Percentiles rank a stretch among this genome's conserved stretches.
These are phyloP conservation scores for Mycena chlorophos DNA, from an alignment of 768 basidiomycete species.

Conservation along the genomic window DNA sequence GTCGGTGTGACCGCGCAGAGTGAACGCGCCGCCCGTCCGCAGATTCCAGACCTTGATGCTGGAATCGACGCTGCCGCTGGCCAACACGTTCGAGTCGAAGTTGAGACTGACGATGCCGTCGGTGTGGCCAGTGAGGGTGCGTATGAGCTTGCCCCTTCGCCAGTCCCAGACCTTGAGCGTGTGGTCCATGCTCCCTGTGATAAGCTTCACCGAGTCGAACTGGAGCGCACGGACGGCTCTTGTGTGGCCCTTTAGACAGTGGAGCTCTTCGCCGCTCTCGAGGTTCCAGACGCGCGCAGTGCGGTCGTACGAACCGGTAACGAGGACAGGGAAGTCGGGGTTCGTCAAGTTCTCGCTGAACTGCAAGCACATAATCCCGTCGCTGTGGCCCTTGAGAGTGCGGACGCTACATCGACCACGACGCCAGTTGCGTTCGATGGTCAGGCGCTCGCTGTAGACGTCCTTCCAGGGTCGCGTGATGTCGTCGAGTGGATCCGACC, in stretches of 20 bases:
- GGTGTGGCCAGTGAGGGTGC: constrained; percentile 86
- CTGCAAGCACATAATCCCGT: constrained; percentile 97
- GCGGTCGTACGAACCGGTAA: constrained; percentile 97
- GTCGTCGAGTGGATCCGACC: constrained; percentile 32
- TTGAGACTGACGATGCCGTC: constrained; percentile 90
- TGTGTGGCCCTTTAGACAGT: constrained; percentile 85
- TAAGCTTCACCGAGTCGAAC: constrained; percentile 92
- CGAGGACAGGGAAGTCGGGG: constrained; percentile 88
- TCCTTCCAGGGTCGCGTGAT: constrained; percentile 93
- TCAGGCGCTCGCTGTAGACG: constrained; percentile 96
- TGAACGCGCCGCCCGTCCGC: constrained; percentile 87
- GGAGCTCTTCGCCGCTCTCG: constrained; percentile 83
- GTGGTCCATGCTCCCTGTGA: constrained; percentile 95
- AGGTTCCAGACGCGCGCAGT: constrained; percentile 96
- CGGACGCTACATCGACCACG: constrained; percentile 85
- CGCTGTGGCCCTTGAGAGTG: constrained; percentile 88
- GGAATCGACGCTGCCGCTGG: constrained; percentile 90
- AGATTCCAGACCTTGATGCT: constrained; percentile 96
- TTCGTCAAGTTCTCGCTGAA: constrained; percentile 83
- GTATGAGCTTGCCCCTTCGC: constrained; percentile 84
- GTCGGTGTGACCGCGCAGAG: constrained; percentile 87
- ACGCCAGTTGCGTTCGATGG: constrained; percentile 96
- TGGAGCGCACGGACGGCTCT: constrained; percentile 90
- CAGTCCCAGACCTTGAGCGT: constrained; percentile 97
- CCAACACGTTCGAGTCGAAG: constrained; percentile 89